Evolutionary conservation across 208 protist genomes (phyloP), one percentile per base, ranked within the genome.

Genomic region (Trypanosoma rangeli): DNA sequence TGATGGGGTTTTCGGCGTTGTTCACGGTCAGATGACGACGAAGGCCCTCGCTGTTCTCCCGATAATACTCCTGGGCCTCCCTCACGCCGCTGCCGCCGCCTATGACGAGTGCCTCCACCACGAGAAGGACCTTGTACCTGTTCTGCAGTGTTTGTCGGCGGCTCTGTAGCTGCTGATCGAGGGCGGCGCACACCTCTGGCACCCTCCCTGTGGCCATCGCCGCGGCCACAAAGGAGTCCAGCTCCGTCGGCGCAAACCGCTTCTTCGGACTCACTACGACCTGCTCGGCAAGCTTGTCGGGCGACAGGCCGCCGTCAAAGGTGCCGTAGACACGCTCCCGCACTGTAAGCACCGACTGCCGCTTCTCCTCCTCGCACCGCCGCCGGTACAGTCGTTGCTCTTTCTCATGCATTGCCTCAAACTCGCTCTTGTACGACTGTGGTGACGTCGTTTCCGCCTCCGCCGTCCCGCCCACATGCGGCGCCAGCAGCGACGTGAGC

Each of bases 161-260:
- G 26, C 70, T 56, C 35, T n/a, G 22, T n/a, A 78, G 67, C 0
- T 64, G 50, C 50, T 48, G 57, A 3, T 78, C 73, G 26, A 78
- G 73, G 0, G 18, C 65, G 33, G 73, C 73, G 37, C 66, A 78
- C n/a, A 78, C 56, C 24, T 73, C 60, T n/a, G 13, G 7, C 29
- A 73, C 15, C 33, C 16, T 37, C 3, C 52, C 73, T 8, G 54
- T 57, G 15, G 37, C 52, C 5, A 54, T 3, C 13, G 73, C 67
- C 5, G 73, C 73, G 28, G n/a, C 15, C 5, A 68, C 48, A 54
- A 78, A 78, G 12, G 73, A 73, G 3, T 64, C 73, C 4, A 78
- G 24, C 49, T 78, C 73, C 33, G 53, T 13, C 42, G 5, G 65
- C 20, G 50, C 57, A 59, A 78, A 73, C 33, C 46, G 12, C 49